Conservation (phyloP, 2,329 filamentous ascomycete species). For the Hymenoscyphus fraxineus region DNA sequence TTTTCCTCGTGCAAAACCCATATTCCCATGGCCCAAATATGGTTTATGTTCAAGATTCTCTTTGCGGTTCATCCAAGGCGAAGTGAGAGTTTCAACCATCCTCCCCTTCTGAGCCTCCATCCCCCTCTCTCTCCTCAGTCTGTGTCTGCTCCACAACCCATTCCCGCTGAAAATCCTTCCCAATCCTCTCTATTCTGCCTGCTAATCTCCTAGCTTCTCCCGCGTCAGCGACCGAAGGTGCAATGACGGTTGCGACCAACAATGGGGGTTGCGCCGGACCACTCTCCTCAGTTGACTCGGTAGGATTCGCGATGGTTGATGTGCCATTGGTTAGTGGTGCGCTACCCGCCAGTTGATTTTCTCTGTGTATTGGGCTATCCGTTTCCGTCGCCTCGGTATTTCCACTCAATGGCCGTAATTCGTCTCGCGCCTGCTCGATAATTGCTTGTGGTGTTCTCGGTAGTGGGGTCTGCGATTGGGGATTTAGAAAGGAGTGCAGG, state of each 20-base stretch:
- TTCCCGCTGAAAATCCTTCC: conserved; percentile 50
- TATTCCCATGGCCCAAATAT: not conserved
- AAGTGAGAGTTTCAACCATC: not conserved
- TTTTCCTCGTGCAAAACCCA: not conserved
- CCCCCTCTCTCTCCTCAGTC: conserved; percentile 13
- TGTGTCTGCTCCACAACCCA: conserved; percentile 41
- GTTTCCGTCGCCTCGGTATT: conserved; percentile 14
- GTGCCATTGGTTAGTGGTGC: conserved; percentile 19
- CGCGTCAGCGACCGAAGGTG: conserved; percentile 44
- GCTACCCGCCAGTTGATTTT: conserved; percentile 5
- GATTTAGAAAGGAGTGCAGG: conserved; percentile 45
- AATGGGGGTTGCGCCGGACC: conserved; percentile 42
- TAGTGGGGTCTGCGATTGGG: conserved; percentile 11
- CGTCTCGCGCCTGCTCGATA: conserved; percentile 24
- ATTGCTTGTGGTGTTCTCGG: conserved; percentile 14
- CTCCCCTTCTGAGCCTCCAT: conserved; percentile 17
- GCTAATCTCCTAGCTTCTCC: conserved; percentile 51
- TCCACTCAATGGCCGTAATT: conserved; percentile 26
- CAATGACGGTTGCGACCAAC: conserved; percentile 53
- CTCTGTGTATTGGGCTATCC: conserved; percentile 9
- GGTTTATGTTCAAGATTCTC: not conserved
- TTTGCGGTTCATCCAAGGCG: not conserved
- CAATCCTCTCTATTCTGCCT: conserved; percentile 51
- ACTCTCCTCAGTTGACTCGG: conserved; percentile 12
- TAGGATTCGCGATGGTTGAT: conserved; percentile 11